Evolutionary conservation across 306 rosid genomes (phyloP).

Genomic region (Arachis stenosperma): DNA sequence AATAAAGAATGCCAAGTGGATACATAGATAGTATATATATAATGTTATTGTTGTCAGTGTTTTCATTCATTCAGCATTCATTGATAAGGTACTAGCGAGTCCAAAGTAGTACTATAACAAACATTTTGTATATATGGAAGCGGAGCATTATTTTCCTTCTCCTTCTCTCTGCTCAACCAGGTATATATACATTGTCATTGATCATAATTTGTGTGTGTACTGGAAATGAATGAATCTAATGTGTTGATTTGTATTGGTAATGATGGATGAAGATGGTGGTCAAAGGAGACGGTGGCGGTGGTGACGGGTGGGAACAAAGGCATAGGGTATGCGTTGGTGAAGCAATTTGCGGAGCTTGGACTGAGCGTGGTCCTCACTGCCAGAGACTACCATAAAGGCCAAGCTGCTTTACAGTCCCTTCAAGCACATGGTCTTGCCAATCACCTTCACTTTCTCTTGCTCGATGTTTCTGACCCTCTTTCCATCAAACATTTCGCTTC

Average conservation of each 20-base stretch:
- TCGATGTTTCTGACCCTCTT: conserved; percentile 72
- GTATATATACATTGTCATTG: conserved; percentile 1
- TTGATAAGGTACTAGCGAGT: not conserved
- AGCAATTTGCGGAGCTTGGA: conserved; percentile 66
- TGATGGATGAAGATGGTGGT: conserved; percentile 78
- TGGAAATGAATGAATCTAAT: too few relatives aligned
- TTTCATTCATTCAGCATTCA: not conserved
- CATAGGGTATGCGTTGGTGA: conserved; percentile 79
- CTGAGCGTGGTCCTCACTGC: conserved; percentile 71
- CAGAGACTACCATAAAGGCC: conserved; percentile 63
- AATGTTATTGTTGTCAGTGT: not conserved
- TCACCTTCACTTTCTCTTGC: conserved; percentile 50
- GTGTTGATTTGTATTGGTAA: too few relatives aligned
- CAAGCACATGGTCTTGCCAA: conserved; percentile 46
- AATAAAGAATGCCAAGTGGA: conserved; percentile 5
- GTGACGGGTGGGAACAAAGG: conserved; percentile 94
- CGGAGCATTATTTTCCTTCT: conserved; percentile 43
- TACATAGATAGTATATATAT: not conserved
- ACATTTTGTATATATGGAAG: conserved; percentile 29
- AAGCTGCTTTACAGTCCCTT: conserved; percentile 52
- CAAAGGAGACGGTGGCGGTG: conserved; percentile 69
- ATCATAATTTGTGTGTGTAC: too few relatives aligned
- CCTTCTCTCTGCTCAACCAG: conserved; percentile 36
- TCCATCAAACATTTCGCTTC: conserved; percentile 61
- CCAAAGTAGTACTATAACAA: not conserved